A percentile compares a stretch with the other conserved stretches of the same genome.
These are phyloP conservation scores for Ophidiomyces ophidiicola DNA, from an alignment of 2,329 filamentous ascomycete genomes.

Conservation along the genomic window DNA sequence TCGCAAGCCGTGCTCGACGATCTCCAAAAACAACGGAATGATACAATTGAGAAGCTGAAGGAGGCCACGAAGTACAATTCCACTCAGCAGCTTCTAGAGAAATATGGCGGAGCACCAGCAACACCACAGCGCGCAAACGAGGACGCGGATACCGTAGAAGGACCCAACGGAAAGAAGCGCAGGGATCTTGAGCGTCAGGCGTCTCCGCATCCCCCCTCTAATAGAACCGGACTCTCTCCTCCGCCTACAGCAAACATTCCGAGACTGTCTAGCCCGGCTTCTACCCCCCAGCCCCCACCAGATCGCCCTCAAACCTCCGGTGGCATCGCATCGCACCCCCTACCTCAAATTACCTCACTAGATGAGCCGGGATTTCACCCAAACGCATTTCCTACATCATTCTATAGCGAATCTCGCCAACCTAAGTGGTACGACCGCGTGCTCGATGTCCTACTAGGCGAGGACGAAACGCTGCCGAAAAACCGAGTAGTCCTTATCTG, in stretches of 20 bases:
- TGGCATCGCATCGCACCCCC: slow-evolving; percentile 12
- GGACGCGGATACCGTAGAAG: slow-evolving; percentile 16
- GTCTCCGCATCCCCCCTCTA: slow-evolving; percentile 20
- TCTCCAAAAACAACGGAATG: slow-evolving; percentile 64
- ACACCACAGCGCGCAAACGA: slow-evolving; percentile 21
- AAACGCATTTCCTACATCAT: slow-evolving; percentile 32
- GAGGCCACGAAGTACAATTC: slow-evolving; percentile 92
- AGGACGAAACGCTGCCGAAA: slow-evolving; percentile 85
- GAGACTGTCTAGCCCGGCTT: slow-evolving; percentile 16
- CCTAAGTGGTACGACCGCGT: slow-evolving; percentile 90
- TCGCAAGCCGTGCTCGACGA: slow-evolving; percentile 58
- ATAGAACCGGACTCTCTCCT: slow-evolving; percentile 45
- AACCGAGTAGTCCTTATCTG: slow-evolving; percentile 87
- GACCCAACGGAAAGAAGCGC: slow-evolving; percentile 18
- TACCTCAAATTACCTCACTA: slow-evolving; percentile 13
- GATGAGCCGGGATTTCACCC: slow-evolving; percentile 38
- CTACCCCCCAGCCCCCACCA: slow-evolving; percentile 19
- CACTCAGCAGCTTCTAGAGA: slow-evolving; percentile 82
- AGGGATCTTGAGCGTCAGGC: slow-evolving; percentile 18
- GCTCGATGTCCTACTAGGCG: slow-evolving; percentile 79
- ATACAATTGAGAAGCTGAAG: slow-evolving; percentile 89
- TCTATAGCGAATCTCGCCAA: slow-evolving; percentile 25
- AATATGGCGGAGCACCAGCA: slow-evolving; percentile 64
- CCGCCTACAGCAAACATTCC: slow-evolving; percentile 55
- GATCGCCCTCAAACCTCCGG: slow-evolving; percentile 19